phyloP scores from a whole-genome alignment of 1,284 basidiomycete species.

The Dichomitus squalens region DNA sequence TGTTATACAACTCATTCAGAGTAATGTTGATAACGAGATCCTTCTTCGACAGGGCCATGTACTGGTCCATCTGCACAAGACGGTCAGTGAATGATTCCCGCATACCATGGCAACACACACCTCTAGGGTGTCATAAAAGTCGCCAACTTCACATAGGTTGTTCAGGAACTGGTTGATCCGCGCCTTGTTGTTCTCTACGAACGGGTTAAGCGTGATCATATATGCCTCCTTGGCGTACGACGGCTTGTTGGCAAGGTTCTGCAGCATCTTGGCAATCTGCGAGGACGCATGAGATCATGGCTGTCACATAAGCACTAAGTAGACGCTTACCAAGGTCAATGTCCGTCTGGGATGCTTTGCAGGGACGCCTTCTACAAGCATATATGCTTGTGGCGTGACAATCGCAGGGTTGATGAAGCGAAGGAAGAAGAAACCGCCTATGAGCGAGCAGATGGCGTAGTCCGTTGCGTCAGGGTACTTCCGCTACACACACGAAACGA shows the following conservation, averaged over 20 bases:
- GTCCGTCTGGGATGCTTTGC: slow-evolving; percentile 97
- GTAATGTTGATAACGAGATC: slow-evolving; percentile 98
- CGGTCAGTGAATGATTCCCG: neutral
- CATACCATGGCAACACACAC: slow-evolving; percentile 42
- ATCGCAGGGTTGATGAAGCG: slow-evolving; percentile 99
- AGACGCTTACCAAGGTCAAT: slow-evolving; percentile 77
- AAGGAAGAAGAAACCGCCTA: slow-evolving; percentile 99
- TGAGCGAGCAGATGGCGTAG: slow-evolving; percentile 96
- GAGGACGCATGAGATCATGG: slow-evolving; percentile 7
- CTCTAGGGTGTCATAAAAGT: slow-evolving; percentile 99
- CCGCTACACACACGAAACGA: slow-evolving; percentile 55
- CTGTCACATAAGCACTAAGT: neutral
- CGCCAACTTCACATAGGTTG: slow-evolving; percentile 95
- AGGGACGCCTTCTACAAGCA: slow-evolving; percentile 97
- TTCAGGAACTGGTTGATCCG: slow-evolving; percentile 98
- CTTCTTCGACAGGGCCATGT: slow-evolving; percentile 99
- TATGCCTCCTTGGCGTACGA: slow-evolving; percentile 97
- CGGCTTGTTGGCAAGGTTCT: slow-evolving; percentile 99
- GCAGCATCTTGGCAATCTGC: slow-evolving; percentile 99
- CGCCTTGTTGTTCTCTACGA: slow-evolving; percentile 97
- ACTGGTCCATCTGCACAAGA: slow-evolving; percentile 91
- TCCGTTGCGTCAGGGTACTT: slow-evolving; percentile 89
- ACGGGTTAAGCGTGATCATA: slow-evolving; percentile 98
- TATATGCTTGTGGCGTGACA: slow-evolving; percentile 98
- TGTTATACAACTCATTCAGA: slow-evolving; percentile 99